phyloP scores from a whole-genome alignment of 1,284 basidiomycete genomes.

The Leccinum angustisporum region DNA sequence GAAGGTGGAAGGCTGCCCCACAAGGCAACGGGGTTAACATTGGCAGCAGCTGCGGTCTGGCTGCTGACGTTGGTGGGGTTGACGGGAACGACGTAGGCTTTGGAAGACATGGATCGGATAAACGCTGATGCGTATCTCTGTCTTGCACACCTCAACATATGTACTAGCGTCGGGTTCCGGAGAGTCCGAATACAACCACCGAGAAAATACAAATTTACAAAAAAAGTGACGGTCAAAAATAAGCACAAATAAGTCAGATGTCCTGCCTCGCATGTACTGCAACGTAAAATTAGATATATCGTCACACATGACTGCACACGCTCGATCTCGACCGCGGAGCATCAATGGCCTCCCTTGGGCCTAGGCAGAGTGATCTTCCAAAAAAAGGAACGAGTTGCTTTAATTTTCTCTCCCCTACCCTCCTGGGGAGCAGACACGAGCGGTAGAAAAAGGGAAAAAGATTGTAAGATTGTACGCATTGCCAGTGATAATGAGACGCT shows the following conservation, averaged over 20 bases:
- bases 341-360: not conserved
- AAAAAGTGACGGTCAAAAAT: not conserved
- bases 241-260: not conserved
- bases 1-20: conserved; percentile 43
- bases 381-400: not conserved
- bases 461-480: not conserved
- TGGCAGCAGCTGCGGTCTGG: conserved; percentile 14
- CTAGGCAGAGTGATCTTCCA: not conserved
- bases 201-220: not conserved
- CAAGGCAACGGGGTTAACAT: conserved; percentile 39
- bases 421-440: not conserved
- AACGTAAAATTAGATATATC: not conserved
- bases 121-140: conserved; percentile 24
- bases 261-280: too few relatives aligned
- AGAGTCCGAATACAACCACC: not conserved
- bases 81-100: conserved; percentile 44
- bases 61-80: conserved; percentile 37
- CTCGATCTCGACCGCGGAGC: not conserved
- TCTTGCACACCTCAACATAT: conserved; percentile 12
- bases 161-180: conserved; percentile 5
- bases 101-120: conserved; percentile 38
- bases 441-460: too few relatives aligned
- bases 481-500: not conserved
- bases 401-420: too few relatives aligned
- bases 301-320: not conserved